These are phyloP conservation scores for Eucalyptus erythrocorys DNA, from an alignment of 345 rosid genomes.

Conservation along the genomic window DNA sequence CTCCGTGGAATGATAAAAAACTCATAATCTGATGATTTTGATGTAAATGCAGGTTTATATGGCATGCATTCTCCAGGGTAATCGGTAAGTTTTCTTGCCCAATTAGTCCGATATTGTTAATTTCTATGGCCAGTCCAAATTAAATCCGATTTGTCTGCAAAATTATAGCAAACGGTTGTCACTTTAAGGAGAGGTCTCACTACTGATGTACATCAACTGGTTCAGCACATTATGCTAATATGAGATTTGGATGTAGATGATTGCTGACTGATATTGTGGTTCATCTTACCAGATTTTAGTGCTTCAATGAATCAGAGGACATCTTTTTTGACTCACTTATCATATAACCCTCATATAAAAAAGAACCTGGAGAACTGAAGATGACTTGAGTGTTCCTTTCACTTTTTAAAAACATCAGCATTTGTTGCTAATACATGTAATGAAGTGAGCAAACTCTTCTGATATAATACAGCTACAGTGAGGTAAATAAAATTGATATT, in stretches of 20 bases:
- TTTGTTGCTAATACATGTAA: neutral
- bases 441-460: neutral
- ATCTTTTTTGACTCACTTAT: neutral
- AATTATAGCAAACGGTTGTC: neutral
- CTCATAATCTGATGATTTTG: neutral
- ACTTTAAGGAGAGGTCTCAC: neutral
- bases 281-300: neutral
- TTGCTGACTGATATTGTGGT: neutral
- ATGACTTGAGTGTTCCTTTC: neutral
- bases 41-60: conserved; percentile 64
- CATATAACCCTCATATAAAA: neutral
- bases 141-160: neutral
- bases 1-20: neutral
- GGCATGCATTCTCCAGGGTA: conserved; percentile 83
- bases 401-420: neutral
- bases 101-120: neutral
- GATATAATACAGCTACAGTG: neutral
- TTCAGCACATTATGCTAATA: neutral
- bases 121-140: neutral
- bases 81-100: conserved; percentile 37
- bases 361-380: neutral
- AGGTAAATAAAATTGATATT: neutral
- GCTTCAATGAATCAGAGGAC: neutral
- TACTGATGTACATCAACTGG: neutral
- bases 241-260: neutral